These are phyloP conservation scores for Citrullus mucosospermus DNA, from an alignment of 306 rosid genomes.

Conservation along the genomic window DNA sequence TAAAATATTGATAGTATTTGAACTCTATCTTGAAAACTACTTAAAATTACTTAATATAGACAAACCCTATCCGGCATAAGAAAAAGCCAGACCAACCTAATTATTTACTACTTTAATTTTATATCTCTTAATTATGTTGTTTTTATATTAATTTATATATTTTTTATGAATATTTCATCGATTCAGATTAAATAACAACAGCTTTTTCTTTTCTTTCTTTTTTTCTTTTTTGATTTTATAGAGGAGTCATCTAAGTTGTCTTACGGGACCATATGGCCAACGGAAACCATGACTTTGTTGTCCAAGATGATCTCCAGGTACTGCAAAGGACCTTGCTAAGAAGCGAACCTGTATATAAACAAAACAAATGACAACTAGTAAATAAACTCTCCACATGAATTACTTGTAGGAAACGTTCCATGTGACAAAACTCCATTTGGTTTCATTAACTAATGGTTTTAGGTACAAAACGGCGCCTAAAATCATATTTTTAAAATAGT, in stretches of 20 bases:
- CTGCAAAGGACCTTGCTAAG: conserved; percentile 80
- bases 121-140: too few species aligned
- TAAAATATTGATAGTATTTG: not conserved
- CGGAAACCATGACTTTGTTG: conserved; percentile 94
- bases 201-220: too few species aligned
- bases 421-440: not conserved
- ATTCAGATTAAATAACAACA: not conserved
- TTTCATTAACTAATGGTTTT: not conserved
- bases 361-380: not conserved
- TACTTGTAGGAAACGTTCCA: not conserved
- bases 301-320: conserved; percentile 93
- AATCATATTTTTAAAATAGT: too few species aligned
- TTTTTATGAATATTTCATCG: too few species aligned
- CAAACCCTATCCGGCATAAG: not conserved
- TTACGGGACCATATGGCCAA: conserved; percentile 99
- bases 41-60: not conserved
- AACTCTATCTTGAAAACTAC: not conserved
- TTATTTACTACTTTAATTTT: too few species aligned
- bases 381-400: not conserved
- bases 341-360: conserved; percentile 63
- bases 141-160: too few species aligned
- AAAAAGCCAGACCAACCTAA: too few species aligned
- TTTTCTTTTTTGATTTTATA: not conserved
- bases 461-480: not conserved
- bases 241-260: not conserved